Evolutionary conservation across 2,329 filamentous ascomycete genomes (phyloP), one percentile per base, ranked within the genome.

Genomic region (Diaporthe destruens): DNA sequence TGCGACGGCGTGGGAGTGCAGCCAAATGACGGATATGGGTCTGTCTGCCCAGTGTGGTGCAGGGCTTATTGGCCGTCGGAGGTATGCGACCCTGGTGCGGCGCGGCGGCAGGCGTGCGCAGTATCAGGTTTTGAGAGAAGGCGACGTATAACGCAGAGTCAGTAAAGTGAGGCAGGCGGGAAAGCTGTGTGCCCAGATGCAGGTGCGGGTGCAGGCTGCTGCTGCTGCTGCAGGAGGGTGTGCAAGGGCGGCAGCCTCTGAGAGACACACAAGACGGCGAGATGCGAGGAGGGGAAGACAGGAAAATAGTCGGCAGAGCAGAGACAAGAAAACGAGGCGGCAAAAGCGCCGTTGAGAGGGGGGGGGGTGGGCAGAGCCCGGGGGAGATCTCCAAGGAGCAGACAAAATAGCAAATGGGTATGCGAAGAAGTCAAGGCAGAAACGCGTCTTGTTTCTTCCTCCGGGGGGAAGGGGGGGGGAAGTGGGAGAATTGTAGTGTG

Each of bases 141-240:
- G 61, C 61, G 32, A 39, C 32, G 61, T 51, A 49, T 49, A 49
- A 42, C 39, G 11, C 5, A 72, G 47, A 88, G 25, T 25, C 1
- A 11, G 34, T 36, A 6, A 61, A n/a, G 36, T 14, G 25, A 39
- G 23, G 32, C n/a, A 53, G 29, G 23, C 71, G 14, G 29, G 7
- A 71, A 25, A 54, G 11, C 6, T 42, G 16, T 42, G 53, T 56
- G 53, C 54, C 42, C 44, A 53, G 47, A 61, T 53, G 39, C 51
- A 51, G 44, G 39, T 25, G 56, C 63, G 18, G 67, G 49, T 66
- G 34, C 39, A 18, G 39, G 39, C 36, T 42, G 39, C 39, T 16
- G 39, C 18, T 47, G n/a, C 8, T 25, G 49, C 23, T 57, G 55
- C 55, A 11, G 39, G 39, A 7, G 9, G 42, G 59, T 34, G 70